Base-by-base conservation (phyloP, 495 filamentous ascomycete species). In the Penicillium soppii region DNA sequence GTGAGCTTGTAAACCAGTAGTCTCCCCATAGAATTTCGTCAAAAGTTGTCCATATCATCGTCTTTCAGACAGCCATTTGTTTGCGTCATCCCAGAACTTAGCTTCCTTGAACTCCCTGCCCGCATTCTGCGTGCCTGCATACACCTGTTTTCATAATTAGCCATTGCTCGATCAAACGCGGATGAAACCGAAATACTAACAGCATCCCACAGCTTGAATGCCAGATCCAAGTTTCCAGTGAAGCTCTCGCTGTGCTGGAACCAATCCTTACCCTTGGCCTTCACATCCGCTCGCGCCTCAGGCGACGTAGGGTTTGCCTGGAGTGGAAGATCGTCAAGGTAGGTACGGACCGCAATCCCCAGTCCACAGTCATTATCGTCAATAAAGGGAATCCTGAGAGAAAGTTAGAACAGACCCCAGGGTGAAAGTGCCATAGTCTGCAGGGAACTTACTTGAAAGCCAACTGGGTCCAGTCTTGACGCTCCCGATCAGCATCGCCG, bases 311-410 rank as follows among this genome's bases (percentile, higher is more conserved):
- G 76, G 32, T 76, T 60, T n/a, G 58, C 53, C 36, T 83, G 70
- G 21, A 80, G 64, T n/a, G 71, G 74, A 23, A 89, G 72, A 45
- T 97, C 92, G 61, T 99, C 95, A 17, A 99, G 80, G 66, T 95
- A 92, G 5, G 89, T 91, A 67, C 95, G 91, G 20, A 94, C 88
- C 3, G 91, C 91, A 60, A 97, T 94, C 15, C 90, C 92, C 23
- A 95, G 77, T 30, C 84, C 89, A 35, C 90, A 88, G 57, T 95
- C 90, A 36, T 89, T 86, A 59, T 94, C 87, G 13, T 82, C 78
- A 50, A 87, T 82, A 62, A 99, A 95, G 7, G 95, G 94, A 22
- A 99, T 76, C 36, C 89, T 96, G 42, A 23, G 10, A 42, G 12
- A 21, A 77, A 13, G 48, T 64, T 58, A 85, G 71, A 27, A 42